A percentile compares a stretch with the other conserved stretches of the same genome.
These are phyloP conservation scores for Ceratobasidium sp. DNA, from an alignment of 1,284 basidiomycete species.

Conservation along the genomic window DNA sequence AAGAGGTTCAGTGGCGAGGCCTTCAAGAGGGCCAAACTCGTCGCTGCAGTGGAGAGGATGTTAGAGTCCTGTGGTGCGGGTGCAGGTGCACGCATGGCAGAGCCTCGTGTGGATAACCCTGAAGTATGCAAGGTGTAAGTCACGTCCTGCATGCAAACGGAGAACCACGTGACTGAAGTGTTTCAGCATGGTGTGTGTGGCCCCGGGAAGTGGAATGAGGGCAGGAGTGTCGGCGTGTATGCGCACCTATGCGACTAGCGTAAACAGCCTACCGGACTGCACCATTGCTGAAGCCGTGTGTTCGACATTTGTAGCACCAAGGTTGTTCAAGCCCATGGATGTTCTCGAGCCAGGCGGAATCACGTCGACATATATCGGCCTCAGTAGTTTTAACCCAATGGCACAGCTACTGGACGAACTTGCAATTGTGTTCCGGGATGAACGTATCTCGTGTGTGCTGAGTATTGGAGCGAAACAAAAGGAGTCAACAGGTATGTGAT, in stretches of 20 bases:
- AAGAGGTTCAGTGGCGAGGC: not conserved
- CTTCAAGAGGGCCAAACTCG: slow-evolving; percentile 4
- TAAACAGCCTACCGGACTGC: not conserved
- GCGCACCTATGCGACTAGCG: not conserved
- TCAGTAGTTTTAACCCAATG: not conserved
- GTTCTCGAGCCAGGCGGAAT: not conserved
- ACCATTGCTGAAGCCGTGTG: slow-evolving; percentile 18
- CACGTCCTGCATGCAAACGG: not conserved
- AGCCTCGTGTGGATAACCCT: not conserved
- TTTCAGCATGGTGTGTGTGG: not conserved
- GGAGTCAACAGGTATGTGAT: not conserved
- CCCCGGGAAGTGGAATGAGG: not conserved
- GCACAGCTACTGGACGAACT: slow-evolving; percentile 1
- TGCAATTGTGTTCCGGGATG: not conserved
- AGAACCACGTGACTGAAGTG: not conserved
- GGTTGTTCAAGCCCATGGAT: slow-evolving; percentile 10
- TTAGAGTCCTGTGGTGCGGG: not conserved
- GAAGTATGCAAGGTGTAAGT: slow-evolving; percentile 16
- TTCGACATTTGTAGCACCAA: not conserved
- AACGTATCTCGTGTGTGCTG: not conserved
- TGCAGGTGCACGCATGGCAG: not conserved
- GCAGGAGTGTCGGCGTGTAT: not conserved
- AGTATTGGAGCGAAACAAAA: not conserved
- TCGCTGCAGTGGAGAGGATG: not conserved
- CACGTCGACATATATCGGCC: not conserved